Evolutionary conservation across 768 basidiomycete genomes (phyloP), one percentile per base, ranked within the genome.

Genomic region (Pisolithus microcarpus): DNA sequence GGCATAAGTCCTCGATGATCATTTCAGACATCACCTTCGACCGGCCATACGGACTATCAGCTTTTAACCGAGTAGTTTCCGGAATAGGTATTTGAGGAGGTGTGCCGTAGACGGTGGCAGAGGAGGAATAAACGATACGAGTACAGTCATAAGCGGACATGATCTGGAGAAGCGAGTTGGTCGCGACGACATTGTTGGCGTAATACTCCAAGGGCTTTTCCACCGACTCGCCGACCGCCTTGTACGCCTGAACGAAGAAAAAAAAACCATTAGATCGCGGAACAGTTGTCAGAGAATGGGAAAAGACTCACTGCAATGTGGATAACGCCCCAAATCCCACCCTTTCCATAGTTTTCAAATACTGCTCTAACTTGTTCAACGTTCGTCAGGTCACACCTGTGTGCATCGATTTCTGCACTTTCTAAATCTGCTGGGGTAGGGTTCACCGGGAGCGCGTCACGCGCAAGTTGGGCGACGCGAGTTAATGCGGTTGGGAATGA

Each of bases 81-180:
- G 93, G 91, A 58, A 98, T 98, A 48, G 96, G 96, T 42, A 98
- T 88, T 46, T 72, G 73, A 19, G 90, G 85, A 9, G 96, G 96
- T 4, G 84, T 93, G 49, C 96, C 96, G 64, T 99, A 99, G 23
- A 99, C 96, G 16, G 96, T 98, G 6, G 96, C 96, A 21, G 92
- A 95, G 10, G 94, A 97, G 1, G 96, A 98, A 74, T 97, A 99
- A 48, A 99, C 95, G 52, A 99, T 73, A 53, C 91, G 81, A 48
- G 78, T 77, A 72, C 89, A 91, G 55, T 85, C 84, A 68, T 82
- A 91, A 48, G 87, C 87, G 38, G 75, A 71, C 93, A 95, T 95
- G 57, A 80, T 75, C 73, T 93, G 85, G 56, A 96, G 75, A 19
- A 98, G 82, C 46, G 78, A 83, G 51, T 96, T 69, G 7, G 93